Evolutionary conservation across 345 rosid species (phyloP), one percentile per base, ranked within the genome.

Genomic region (Linum usitatissimum): DNA sequence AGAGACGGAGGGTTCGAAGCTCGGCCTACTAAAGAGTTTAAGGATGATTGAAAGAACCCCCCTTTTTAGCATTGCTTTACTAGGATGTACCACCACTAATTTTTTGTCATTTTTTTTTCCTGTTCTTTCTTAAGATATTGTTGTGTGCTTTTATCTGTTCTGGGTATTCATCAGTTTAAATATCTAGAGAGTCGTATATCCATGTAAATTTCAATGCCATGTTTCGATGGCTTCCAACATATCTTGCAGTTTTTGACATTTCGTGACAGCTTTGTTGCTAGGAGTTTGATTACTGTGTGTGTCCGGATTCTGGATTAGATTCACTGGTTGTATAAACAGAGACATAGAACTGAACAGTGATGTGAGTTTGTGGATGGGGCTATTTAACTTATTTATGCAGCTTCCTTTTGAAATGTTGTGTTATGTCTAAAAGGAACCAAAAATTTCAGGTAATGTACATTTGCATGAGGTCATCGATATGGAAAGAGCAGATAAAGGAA

Each of bases 1-100:
- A 13, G n/a, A 30, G 56, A 10, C 1, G 65, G 38, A 3, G 40
- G 65, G 9, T 77, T 88, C 17, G 93, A 88, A 80, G 85, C 90
- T 0, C 77, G 77, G 8, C 82, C 89, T 0, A 67, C 75, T 3
- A 83, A 73, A 78, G 91, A 77, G 18, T 70, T 45, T 45, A 45
- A 45, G 14, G 51, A 15, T 45, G 15, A 45, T 45, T 45, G 51
- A 45, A 6, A 6, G 13, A 45, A 7, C 13, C 17, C 17, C 6
- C 3, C 1, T 45, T 45, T 10, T 45, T 45, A 45, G 51, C 51
- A 45, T 45, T 45, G 51, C 10, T 40, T 40, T 10, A 45, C 51
- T 45, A 45, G 51, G 51, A 45, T 45, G 51, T 45, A 45, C 51
- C 51, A 45, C 51, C 51, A 45, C 51, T 45, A 45, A 45, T 45